Conservation (phyloP, 371 early-diverging fungal species). For the Saksenaea oblongispora region DNA sequence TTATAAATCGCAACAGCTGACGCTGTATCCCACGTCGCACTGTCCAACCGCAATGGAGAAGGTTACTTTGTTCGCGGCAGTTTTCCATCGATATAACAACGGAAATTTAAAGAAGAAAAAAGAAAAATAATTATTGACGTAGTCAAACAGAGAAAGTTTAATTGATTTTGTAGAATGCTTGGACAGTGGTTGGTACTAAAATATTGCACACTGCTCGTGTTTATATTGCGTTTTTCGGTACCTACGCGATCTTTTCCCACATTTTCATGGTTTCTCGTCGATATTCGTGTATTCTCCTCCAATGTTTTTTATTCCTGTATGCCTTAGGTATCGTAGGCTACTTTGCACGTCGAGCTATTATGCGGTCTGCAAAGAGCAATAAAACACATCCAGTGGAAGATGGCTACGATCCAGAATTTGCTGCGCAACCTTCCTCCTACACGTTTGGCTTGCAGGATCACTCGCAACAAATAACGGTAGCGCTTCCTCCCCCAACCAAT, state of each 20-base stretch:
- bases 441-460: conserved; percentile 28
- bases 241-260: background rate
- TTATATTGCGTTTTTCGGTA: conserved; percentile 8
- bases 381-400: background rate
- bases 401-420: conserved; percentile 2
- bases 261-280: conserved; percentile 16
- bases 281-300: conserved; percentile 25
- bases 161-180: conserved; percentile 6
- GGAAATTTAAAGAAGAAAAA: background rate
- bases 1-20: conserved; percentile 6
- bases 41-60: conserved; percentile 10
- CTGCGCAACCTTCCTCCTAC: conserved; percentile 25
- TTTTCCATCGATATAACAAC: background rate
- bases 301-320: conserved; percentile 15
- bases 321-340: conserved; percentile 19
- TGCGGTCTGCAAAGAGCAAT: background rate
- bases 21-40: conserved; percentile 11
- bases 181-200: conserved; percentile 8
- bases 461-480: conserved; percentile 25
- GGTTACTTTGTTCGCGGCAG: background rate
- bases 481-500: conserved; percentile 28
- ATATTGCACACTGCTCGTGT: background rate
- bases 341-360: background rate
- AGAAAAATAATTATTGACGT: background rate
- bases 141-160: background rate